These are phyloP conservation scores for Stentor coeruleus DNA, from an alignment of 73 alveolate genomes.

Conservation along the genomic window DNA sequence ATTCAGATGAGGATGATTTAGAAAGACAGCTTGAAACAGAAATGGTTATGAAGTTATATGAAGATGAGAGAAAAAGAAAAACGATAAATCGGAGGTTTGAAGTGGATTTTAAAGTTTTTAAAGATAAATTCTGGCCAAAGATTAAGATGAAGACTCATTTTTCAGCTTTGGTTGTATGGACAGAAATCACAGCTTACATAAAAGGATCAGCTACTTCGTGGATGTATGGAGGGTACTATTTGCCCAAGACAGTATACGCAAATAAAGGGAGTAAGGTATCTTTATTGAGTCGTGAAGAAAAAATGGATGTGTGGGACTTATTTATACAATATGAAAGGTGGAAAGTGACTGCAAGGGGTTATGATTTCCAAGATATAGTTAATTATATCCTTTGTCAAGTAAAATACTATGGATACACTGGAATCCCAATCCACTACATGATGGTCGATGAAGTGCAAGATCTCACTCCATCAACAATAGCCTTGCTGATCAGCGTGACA, in stretches of 20 bases:
- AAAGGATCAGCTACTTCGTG: slow-evolving; percentile 49
- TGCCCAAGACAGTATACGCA: slow-evolving; percentile 7
- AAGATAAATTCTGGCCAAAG: slow-evolving; percentile 56
- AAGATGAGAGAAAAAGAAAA: slow-evolving; percentile 4
- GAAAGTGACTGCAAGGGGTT: slow-evolving; percentile 49
- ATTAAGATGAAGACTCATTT: not conserved
- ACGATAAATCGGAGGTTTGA: slow-evolving; percentile 41
- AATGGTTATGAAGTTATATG: not conserved
- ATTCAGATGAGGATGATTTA: slow-evolving; percentile 34
- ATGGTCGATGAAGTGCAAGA: slow-evolving; percentile 83
- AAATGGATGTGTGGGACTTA: slow-evolving; percentile 2
- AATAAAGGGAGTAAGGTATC: not conserved
- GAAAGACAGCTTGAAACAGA: slow-evolving; percentile 19
- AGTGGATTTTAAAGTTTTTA: slow-evolving; percentile 54
- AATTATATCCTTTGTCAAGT: slow-evolving; percentile 39
- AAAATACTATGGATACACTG: slow-evolving; percentile 22
- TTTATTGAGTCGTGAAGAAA: not conserved
- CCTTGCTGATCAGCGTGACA: slow-evolving; percentile 39
- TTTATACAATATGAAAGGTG: slow-evolving; percentile 59
- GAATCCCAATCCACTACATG: slow-evolving; percentile 44
- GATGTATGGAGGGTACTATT: slow-evolving; percentile 21
- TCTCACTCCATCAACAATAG: slow-evolving; percentile 50
- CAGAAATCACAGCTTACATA: slow-evolving; percentile 67
- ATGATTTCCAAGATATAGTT: slow-evolving; percentile 76
- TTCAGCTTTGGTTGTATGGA: slow-evolving; percentile 58